phyloP scores from a whole-genome alignment of 1,284 basidiomycete genomes.

The Mrakiaceae sp. region DNA sequence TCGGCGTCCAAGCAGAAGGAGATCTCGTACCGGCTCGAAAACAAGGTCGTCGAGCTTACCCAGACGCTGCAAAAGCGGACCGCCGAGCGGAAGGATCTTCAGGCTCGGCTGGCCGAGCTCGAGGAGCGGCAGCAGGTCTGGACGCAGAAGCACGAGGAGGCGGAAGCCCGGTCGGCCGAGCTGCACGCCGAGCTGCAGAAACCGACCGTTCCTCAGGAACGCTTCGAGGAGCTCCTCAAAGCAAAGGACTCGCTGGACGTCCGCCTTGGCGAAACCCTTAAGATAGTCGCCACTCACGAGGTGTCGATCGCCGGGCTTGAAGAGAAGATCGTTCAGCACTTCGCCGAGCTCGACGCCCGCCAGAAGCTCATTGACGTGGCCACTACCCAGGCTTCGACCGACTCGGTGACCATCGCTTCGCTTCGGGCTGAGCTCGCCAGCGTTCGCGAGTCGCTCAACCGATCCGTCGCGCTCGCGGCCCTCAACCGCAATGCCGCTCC shows the following conservation, averaged over 20 bases:
- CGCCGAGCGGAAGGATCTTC: constrained; percentile 81
- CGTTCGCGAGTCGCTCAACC: constrained; percentile 88
- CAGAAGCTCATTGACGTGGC: constrained; percentile 47
- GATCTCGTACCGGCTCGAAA: constrained; percentile 94
- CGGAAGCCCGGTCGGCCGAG: constrained; percentile 63
- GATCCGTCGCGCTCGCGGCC: constrained; percentile 77
- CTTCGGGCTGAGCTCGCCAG: constrained; percentile 85
- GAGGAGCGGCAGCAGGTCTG: constrained; percentile 78
- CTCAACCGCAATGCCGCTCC: constrained; percentile 46
- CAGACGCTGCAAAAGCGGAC: constrained; percentile 88
- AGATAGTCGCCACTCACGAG: constrained; percentile 68
- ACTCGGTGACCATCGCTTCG: constrained; percentile 69
- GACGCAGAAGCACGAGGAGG: constrained; percentile 78
- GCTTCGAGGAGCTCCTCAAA: constrained; percentile 63
- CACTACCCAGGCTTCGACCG: constrained; percentile 53
- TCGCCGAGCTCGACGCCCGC: constrained; percentile 66
- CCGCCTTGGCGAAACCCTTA: constrained; percentile 65
- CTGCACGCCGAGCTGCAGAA: constrained; percentile 59
- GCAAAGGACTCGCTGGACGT: constrained; percentile 74
- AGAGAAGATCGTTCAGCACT: constrained; percentile 60
- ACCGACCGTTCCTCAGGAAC: constrained; percentile 60
- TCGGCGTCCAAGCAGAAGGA: constrained; percentile 98
- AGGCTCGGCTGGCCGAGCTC: constrained; percentile 58
- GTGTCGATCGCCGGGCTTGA: constrained; percentile 67
- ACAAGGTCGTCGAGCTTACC: constrained; percentile 98